A percentile compares a stretch with the other conserved stretches of the same genome.
phyloP scores from a whole-genome alignment of 2,329 filamentous ascomycete genomes.

The Penicillium sp. region DNA sequence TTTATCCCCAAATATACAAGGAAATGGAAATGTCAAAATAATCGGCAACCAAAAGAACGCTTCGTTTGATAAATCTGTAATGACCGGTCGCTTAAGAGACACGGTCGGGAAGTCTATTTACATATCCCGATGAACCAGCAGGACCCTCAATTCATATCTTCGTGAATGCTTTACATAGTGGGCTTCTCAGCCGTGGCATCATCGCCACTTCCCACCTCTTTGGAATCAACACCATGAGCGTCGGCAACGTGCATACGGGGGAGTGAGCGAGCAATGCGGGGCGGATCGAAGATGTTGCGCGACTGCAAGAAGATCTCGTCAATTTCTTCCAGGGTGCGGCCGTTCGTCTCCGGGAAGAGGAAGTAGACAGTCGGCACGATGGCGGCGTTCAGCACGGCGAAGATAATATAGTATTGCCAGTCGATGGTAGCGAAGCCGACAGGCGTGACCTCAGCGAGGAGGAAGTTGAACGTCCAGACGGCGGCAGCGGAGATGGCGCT shows the following conservation, averaged over 20 bases:
- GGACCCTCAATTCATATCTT: background rate
- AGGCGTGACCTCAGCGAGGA: conserved; percentile 16
- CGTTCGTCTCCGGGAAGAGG: conserved; percentile 41
- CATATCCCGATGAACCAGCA: background rate
- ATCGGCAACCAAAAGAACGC: background rate
- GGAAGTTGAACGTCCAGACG: conserved; percentile 17
- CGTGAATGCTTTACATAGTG: background rate
- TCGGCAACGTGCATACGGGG: background rate
- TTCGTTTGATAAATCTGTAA: background rate
- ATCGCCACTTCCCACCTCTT: background rate
- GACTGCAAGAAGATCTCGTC: conserved; percentile 38
- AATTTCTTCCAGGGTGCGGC: conserved; percentile 38
- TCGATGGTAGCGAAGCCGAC: conserved; percentile 11
- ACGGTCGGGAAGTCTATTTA: background rate
- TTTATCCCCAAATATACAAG: background rate
- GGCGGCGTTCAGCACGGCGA: conserved; percentile 40
- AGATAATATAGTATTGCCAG: conserved; percentile 17
- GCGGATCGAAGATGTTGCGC: conserved; percentile 28
- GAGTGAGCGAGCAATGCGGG: conserved; percentile 17
- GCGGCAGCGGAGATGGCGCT: conserved; percentile 12
- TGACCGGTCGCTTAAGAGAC: background rate
- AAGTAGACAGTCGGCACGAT: conserved; percentile 36
- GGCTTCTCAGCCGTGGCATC: background rate
- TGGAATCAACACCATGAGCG: background rate
- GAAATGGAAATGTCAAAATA: background rate